Base-by-base conservation (phyloP, 108 stramenopile species). In the Cyclotella sp. region DNA sequence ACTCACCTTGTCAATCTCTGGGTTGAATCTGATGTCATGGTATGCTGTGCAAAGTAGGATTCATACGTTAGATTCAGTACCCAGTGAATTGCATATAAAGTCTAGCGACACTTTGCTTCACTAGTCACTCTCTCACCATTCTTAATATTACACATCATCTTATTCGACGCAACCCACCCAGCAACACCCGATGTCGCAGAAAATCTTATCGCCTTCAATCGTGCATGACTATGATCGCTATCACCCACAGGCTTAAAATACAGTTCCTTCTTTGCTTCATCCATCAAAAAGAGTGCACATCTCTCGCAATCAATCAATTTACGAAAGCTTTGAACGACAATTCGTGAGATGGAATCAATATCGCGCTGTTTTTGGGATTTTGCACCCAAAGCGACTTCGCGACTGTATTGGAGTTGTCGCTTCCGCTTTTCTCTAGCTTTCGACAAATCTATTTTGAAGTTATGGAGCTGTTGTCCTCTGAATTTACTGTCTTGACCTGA, bases 241-340 rank as follows among this genome's bases (percentile, higher is more conserved):
- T 83, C 85, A 1, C 76, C 85, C 7, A 85, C 77, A 10, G 85
- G 85, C 70, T 85, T 85, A 63, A 85, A 85, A 63, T 76, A 85
- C 14, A 85, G 74, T 43, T 85, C 80, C 34, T 85, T 73, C 3
- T 45, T 77, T n/a, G 46, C 63, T 16, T 71, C 60, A 75, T 85
- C 85, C 65, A 72, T 76, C 15, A 85, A 61, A 52, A 85, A 85
- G 19, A 85, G 66, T 9, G 85, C 85, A 39, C 85, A 85, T 28
- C 85, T 29, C 52, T 85, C 85, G 42, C 73, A 74, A 41, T 54
- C 70, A 28, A 85, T 83, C 26, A 85, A 59, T 28, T 78, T 83
- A 4, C 78, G 62, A 43, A 85, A 85, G 43, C 73, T 49, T 53
- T 79, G 78, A 15, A 85, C 85, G 27, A 85, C 85, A 9, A 83